Evolutionary conservation across 495 filamentous ascomycete genomes (phyloP).

Genomic region (Penicillium verhagenii): DNA sequence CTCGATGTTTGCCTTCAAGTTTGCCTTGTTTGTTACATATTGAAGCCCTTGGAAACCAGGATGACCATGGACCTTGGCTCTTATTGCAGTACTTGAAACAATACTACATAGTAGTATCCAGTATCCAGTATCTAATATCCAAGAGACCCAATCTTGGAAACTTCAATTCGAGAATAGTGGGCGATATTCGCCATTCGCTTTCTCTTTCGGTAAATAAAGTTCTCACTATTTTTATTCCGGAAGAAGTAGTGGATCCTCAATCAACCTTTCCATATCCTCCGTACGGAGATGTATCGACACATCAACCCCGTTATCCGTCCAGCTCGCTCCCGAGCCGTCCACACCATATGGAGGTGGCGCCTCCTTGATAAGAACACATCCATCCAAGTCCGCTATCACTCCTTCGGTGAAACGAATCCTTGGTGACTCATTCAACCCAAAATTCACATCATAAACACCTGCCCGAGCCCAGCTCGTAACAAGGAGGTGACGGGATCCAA

Average conservation of each 20-base stretch:
- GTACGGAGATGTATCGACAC: constrained; percentile 23
- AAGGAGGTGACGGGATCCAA: constrained; percentile 28
- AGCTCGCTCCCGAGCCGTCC: constrained; percentile 1
- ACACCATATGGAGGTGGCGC: constrained; percentile 15
- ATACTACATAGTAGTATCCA: no score
- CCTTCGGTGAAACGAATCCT: constrained; percentile 25
- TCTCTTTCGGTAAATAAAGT: not conserved
- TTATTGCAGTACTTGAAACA: no score
- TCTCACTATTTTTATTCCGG: not conserved
- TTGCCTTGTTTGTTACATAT: no score
- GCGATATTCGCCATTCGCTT: not conserved
- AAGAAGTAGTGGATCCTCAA: constrained; percentile 13
- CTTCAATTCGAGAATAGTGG: not conserved
- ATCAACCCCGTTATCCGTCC: constrained; percentile 28
- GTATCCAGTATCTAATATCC: not conserved
- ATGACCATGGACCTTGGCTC: no score
- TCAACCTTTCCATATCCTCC: constrained; percentile 28
- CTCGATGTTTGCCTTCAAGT: no score
- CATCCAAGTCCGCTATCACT: constrained; percentile 26
- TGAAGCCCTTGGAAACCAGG: no score
- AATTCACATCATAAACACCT: constrained; percentile 30
- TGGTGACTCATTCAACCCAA: constrained; percentile 13
- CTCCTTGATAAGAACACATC: constrained; percentile 27
- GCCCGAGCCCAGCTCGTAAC: constrained; percentile 32
- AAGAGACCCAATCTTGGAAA: not conserved